phyloP scores from a whole-genome alignment of 176 grass and related monocot genomes.

The Triticum timopheevii region DNA sequence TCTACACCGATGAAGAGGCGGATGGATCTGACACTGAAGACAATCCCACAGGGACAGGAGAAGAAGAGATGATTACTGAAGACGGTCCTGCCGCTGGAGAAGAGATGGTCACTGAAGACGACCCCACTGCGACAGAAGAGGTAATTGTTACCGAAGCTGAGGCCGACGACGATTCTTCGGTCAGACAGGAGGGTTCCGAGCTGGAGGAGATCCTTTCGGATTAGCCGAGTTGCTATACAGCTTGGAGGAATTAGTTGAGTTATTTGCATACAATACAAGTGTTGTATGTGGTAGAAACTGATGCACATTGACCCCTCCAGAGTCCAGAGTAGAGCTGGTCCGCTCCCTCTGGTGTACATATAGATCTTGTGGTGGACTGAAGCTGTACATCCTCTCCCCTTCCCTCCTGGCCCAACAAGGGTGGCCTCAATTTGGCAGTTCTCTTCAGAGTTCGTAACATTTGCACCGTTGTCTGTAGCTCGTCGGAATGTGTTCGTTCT shows the following conservation, averaged over 20 bases:
- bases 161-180: slow-evolving; percentile 21
- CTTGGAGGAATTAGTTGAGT: slow-evolving; percentile 1
- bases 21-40: slow-evolving; percentile 57
- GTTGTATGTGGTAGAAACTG: slow-evolving; percentile 31
- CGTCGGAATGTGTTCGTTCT: slow-evolving; percentile 14
- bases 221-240: slow-evolving; percentile 22
- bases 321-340: slow-evolving; percentile 14
- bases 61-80: neutral
- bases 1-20: slow-evolving; percentile 45
- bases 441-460: neutral
- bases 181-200: slow-evolving; percentile 44
- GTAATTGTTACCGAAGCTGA: slow-evolving; percentile 10
- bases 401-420: slow-evolving; percentile 1
- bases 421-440: neutral
- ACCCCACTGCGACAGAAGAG: slow-evolving; percentile 6
- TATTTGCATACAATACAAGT: slow-evolving; percentile 25
- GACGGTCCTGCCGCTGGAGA: neutral
- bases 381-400: slow-evolving; percentile 22
- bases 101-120: slow-evolving; percentile 39
- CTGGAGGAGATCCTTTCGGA: slow-evolving; percentile 61
- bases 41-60: slow-evolving; percentile 17
- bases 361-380: slow-evolving; percentile 15
- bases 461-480: neutral
- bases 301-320: slow-evolving; percentile 17
- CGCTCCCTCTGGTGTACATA: slow-evolving; percentile 38